A percentile compares a stretch with the other conserved stretches of the same genome.
Conservation (phyloP, 176 grass and related monocot genomes). For the Oryza australiensis region DNA sequence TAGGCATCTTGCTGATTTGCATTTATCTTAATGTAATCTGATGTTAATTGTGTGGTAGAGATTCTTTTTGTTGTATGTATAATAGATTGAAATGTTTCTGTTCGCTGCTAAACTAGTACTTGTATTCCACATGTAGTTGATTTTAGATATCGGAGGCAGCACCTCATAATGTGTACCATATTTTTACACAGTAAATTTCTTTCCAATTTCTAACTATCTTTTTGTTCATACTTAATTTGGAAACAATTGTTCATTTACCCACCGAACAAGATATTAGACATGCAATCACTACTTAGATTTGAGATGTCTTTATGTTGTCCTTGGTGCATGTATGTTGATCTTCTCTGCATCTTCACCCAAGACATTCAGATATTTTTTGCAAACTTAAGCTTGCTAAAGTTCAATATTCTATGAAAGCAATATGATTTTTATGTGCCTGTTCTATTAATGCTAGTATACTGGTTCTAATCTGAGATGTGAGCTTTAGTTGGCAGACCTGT, state of each 20-base stretch:
- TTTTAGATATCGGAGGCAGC: constrained; percentile 1
- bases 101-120: constrained; percentile 9
- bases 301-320: constrained; percentile 12
- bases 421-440: constrained; percentile 12
- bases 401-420: neutral
- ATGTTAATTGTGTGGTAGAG: neutral
- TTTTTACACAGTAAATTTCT: neutral
- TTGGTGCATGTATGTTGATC: neutral
- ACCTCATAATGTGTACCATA: neutral
- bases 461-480: constrained; percentile 3
- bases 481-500: neutral
- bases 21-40: neutral
- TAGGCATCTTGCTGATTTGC: neutral
- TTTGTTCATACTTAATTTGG: constrained; percentile 13
- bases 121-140: constrained; percentile 1
- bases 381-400: constrained; percentile 9
- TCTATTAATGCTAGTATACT: neutral
- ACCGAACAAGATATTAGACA: neutral
- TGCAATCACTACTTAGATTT: neutral
- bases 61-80: neutral
- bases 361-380: neutral
- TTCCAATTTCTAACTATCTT: neutral
- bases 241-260: constrained; percentile 1
- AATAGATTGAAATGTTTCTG: constrained; percentile 15
- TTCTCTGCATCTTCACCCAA: constrained; percentile 5